phyloP scores from a whole-genome alignment of 768 basidiomycete genomes.

The Lyophyllum decastes region DNA sequence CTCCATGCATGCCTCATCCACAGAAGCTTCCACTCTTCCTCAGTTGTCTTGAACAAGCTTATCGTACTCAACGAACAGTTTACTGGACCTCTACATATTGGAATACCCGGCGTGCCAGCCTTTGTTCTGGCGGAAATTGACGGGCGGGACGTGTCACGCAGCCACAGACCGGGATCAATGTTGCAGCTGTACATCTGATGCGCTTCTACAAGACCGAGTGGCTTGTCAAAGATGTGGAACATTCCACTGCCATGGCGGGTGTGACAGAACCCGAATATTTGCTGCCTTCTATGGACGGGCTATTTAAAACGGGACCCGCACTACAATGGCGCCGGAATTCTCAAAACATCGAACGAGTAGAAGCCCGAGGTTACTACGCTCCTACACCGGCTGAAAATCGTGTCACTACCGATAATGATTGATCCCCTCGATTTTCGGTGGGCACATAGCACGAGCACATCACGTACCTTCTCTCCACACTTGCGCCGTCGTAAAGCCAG shows the following conservation, averaged over 20 bases:
- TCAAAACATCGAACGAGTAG: neutral
- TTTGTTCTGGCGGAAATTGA: neutral
- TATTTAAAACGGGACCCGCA: neutral
- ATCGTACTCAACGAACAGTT: neutral
- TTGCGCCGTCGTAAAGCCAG: neutral
- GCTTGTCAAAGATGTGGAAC: neutral
- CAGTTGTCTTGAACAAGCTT: neutral
- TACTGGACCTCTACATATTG: neutral
- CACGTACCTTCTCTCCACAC: neutral
- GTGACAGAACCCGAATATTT: neutral
- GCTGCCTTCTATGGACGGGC: neutral
- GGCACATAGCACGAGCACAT: neutral
- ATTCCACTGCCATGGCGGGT: neutral
- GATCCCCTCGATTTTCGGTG: neutral
- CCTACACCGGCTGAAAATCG: neutral
- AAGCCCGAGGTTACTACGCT: neutral
- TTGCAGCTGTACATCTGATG: constrained; percentile 1
- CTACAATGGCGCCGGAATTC: neutral
- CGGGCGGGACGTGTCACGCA: neutral
- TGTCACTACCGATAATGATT: neutral
- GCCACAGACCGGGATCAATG: neutral
- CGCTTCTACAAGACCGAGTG: neutral
- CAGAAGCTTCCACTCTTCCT: constrained; percentile 2
- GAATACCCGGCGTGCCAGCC: neutral
- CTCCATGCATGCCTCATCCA: neutral